phyloP scores from a whole-genome alignment of 2,329 filamentous ascomycete species.

The Cyphellophora europaea region DNA sequence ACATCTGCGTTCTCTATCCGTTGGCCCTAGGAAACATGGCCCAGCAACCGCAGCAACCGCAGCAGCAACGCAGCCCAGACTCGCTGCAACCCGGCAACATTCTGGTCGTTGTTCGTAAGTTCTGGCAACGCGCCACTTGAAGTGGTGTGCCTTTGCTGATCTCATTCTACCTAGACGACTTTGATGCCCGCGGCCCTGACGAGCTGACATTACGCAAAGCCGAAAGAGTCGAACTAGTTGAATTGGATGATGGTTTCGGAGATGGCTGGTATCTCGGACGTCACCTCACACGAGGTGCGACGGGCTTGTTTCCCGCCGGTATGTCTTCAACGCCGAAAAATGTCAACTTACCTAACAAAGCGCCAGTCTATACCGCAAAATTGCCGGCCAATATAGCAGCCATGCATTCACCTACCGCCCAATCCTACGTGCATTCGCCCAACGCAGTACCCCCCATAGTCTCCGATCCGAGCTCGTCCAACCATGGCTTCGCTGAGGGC shows the following conservation, averaged over 20 bases:
- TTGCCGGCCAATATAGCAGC: conserved; percentile 13
- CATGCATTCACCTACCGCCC: conserved; percentile 2
- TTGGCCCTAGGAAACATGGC: too few species aligned
- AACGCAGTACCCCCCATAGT: background rate
- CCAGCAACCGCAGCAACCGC: conserved; percentile 17
- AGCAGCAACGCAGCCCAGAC: conserved; percentile 25
- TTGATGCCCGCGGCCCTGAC: conserved; percentile 81
- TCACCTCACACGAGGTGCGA: conserved; percentile 31
- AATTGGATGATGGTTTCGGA: conserved; percentile 57
- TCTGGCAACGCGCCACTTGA: background rate
- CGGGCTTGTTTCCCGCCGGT: conserved; percentile 41
- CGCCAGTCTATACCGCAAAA: conserved; percentile 18
- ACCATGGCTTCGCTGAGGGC: background rate
- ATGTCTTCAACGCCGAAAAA: conserved; percentile 8
- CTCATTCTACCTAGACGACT: conserved; percentile 60
- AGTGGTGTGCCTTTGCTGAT: conserved; percentile 7
- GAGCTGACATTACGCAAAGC: conserved; percentile 81
- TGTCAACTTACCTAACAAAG: background rate
- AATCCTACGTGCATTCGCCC: background rate
- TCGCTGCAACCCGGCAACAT: conserved; percentile 28
- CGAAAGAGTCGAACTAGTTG: conserved; percentile 53
- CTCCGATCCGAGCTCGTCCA: background rate
- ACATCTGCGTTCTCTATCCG: too few species aligned
- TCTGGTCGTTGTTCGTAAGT: conserved; percentile 37
- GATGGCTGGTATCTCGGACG: conserved; percentile 57